These are phyloP conservation scores for Chaetomium cochliodes DNA, from an alignment of 495 filamentous ascomycete genomes.

Conservation along the genomic window DNA sequence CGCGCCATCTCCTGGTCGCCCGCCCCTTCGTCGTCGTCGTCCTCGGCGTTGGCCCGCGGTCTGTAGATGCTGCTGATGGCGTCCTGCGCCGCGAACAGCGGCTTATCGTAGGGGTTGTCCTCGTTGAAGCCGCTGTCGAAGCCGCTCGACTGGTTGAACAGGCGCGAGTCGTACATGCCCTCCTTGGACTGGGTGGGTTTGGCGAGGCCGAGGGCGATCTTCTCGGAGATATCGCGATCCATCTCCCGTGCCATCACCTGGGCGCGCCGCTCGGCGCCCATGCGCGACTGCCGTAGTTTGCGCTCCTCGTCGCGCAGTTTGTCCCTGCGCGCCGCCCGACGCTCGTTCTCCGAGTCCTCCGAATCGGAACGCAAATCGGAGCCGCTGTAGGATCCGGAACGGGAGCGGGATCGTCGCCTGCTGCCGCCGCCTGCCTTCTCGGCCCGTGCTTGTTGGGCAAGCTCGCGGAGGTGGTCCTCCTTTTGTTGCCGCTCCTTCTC, in stretches of 20 bases:
- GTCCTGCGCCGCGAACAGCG: constrained; percentile 93
- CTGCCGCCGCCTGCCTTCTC: constrained; percentile 59
- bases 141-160: constrained; percentile 92
- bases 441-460: constrained; percentile 90
- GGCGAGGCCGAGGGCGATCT: constrained; percentile 90
- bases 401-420: constrained; percentile 48
- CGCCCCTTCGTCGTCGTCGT: constrained; percentile 73
- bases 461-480: constrained; percentile 84
- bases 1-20: constrained; percentile 80
- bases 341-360: constrained; percentile 69
- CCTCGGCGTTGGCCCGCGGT: constrained; percentile 68
- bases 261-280: constrained; percentile 87
- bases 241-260: constrained; percentile 93
- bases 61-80: constrained; percentile 94
- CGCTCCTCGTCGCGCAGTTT: constrained; percentile 78
- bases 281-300: constrained; percentile 87
- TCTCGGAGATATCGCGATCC: constrained; percentile 95
- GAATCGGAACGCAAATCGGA: constrained; percentile 59
- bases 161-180: constrained; percentile 91
- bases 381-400: constrained; percentile 53
- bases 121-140: constrained; percentile 93
- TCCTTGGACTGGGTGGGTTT: constrained; percentile 90
- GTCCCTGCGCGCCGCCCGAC: constrained; percentile 75
- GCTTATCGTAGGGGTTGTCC: constrained; percentile 96
- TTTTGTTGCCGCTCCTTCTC: constrained; percentile 95